Evolutionary conservation across 2,329 filamentous ascomycete species (phyloP), one percentile per base, ranked within the genome.

Genomic region (Diaporthe caulivora): DNA sequence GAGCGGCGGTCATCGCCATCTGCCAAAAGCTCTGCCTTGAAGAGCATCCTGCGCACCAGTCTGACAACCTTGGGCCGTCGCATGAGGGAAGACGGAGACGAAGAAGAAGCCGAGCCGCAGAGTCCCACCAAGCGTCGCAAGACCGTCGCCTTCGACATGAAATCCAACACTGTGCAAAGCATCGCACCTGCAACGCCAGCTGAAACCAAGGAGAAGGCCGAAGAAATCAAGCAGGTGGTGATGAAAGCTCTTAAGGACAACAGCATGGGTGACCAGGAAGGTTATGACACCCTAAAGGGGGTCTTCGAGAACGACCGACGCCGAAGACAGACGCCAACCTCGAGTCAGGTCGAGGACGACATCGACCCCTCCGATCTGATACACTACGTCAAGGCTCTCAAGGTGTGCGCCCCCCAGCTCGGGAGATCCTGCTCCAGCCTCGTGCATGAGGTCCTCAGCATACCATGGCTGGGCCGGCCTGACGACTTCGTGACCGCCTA

Each of bases 401-500:
- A 90, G 17, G 88, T 86, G 78, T 91, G 88, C 77, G 86, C 89
- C 10, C 89, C 90, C n/a, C 84, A 90, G 47, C 83, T 93, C 42
- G 87, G 89, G 76, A 88, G 87, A 79, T 87, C 86, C 40, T 92
- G 90, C 78, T 86, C 88, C 29, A 87, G 87, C 6, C 83, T 93
- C 37, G 87, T 93, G 72, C 86, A 86, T 77, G 86, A 85, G 67
- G 84, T 93, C 11, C 82, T 93, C n/a, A 83, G 86, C 70, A 91
- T 88, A 79, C 87, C 89, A 44, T 93, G 92, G 92, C 84, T 92
- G 47, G 91, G 90, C 13, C 87, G 91, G 72, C 90, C 92, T 75
- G 88, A 90, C 37, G 85, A 87, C 47, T 94, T 94, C 79, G 87
- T 91, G 72, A 89, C 90, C 77, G 89, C 90, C 68, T 95, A 94